Percentiles rank a stretch among this genome's conserved stretches.
Conservation (phyloP, 1,284 basidiomycete genomes). For the Ustilago tritici region DNA sequence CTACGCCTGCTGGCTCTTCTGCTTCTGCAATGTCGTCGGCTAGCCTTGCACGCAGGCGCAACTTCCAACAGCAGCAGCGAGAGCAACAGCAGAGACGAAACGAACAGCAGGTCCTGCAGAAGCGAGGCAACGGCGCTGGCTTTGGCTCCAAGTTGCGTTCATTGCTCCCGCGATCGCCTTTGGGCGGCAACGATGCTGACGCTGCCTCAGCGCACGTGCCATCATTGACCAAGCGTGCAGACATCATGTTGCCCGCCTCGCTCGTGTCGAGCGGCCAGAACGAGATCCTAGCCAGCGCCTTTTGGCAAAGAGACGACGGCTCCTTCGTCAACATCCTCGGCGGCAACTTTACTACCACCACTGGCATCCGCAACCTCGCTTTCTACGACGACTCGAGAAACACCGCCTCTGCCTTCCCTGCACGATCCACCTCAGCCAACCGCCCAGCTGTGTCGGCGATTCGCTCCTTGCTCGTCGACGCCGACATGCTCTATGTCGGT, state of each 20-base stretch:
- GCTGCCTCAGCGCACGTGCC: conserved; percentile 5
- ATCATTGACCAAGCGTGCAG: conserved; percentile 47
- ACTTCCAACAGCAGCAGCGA: conserved; percentile 10
- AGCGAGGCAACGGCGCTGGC: conserved; percentile 5
- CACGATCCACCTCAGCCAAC: conserved; percentile 15
- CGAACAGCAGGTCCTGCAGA: background rate
- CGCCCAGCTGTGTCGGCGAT: conserved; percentile 72
- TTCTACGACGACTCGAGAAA: conserved; percentile 76
- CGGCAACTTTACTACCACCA: conserved; percentile 84
- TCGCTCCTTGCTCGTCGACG: conserved; percentile 71
- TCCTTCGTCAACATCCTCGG: conserved; percentile 79
- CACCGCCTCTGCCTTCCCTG: conserved; percentile 75
- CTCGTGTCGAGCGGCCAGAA: conserved; percentile 77
- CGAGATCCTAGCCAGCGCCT: conserved; percentile 85
- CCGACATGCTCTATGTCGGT: conserved; percentile 59
- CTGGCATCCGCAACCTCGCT: conserved; percentile 75
- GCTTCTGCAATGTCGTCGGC: conserved; percentile 29
- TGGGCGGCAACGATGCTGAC: background rate
- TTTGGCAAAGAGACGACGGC: conserved; percentile 81
- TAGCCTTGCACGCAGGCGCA: conserved; percentile 28
- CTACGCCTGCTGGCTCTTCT: conserved; percentile 75
- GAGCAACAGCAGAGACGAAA: conserved; percentile 9
- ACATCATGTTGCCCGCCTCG: conserved; percentile 66
- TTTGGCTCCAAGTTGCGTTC: conserved; percentile 33
- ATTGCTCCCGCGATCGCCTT: conserved; percentile 28